These are phyloP conservation scores for Tephrocybe sp. DNA, from an alignment of 768 basidiomycete genomes.

Conservation along the genomic window DNA sequence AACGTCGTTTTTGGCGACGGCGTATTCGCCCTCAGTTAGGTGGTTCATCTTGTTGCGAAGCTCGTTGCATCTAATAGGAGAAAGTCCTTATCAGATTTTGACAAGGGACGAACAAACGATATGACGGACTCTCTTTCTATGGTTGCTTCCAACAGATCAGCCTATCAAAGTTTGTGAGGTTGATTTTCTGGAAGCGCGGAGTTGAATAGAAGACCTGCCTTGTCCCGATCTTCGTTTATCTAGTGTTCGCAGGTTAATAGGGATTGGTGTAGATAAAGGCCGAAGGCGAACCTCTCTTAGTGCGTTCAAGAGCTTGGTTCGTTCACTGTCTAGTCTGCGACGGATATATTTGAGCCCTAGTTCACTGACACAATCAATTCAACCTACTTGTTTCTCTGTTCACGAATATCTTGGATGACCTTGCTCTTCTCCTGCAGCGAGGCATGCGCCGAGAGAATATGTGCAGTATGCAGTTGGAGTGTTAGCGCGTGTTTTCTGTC, in stretches of 20 bases:
- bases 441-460: conserved; percentile 82
- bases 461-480: conserved; percentile 83
- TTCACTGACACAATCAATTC: background rate
- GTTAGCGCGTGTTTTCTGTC: conserved; percentile 80
- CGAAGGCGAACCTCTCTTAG: conserved; percentile 55
- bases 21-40: conserved; percentile 77
- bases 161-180: conserved; percentile 35
- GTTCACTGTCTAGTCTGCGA: conserved; percentile 74
- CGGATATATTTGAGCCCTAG: background rate
- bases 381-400: conserved; percentile 81
- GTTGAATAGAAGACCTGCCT: conserved; percentile 32
- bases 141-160: conserved; percentile 66
- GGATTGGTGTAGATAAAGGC: conserved; percentile 1
- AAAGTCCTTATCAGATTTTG: background rate
- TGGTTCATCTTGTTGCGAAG: conserved; percentile 63
- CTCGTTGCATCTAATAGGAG: conserved; percentile 53
- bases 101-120: background rate
- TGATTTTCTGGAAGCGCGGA: background rate
- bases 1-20: conserved; percentile 72
- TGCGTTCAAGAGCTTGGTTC: conserved; percentile 63
- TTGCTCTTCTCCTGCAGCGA: conserved; percentile 76
- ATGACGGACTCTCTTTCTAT: conserved; percentile 65
- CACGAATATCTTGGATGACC: conserved; percentile 76
- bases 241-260: conserved; percentile 23
- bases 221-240: conserved; percentile 84